phyloP scores from a whole-genome alignment of 768 basidiomycete species.

The Leccinellum rugosiceps region DNA sequence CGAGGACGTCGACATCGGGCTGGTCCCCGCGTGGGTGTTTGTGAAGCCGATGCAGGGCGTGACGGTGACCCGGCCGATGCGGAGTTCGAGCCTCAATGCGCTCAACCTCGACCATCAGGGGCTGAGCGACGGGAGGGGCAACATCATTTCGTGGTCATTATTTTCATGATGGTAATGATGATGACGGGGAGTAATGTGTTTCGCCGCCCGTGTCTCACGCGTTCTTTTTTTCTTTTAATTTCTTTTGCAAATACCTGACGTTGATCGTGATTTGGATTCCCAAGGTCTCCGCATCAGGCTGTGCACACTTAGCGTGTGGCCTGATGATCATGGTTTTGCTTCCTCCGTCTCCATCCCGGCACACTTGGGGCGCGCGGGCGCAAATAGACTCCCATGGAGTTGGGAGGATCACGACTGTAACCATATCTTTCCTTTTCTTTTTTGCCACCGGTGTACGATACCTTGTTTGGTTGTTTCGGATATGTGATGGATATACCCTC shows the following conservation, averaged over 20 bases:
- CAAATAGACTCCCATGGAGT: background rate
- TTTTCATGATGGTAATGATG: constrained; percentile 5
- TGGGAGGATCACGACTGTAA: background rate
- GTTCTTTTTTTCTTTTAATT: background rate
- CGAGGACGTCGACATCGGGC: constrained; percentile 60
- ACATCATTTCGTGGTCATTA: constrained; percentile 59
- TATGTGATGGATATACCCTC: background rate
- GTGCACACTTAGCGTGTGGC: background rate
- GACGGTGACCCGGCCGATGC: constrained; percentile 59
- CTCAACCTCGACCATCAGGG: constrained; percentile 43
- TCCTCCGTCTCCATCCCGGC: background rate
- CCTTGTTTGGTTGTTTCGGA: background rate
- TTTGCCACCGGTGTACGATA: background rate
- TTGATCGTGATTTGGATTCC: background rate
- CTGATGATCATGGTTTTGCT: background rate
- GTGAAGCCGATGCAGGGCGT: constrained; percentile 58
- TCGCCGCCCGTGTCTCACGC: background rate
- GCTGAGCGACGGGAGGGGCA: constrained; percentile 36
- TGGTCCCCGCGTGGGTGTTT: constrained; percentile 79
- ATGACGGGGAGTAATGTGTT: background rate
- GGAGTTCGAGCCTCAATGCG: constrained; percentile 48
- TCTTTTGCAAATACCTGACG: background rate
- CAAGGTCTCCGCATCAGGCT: background rate
- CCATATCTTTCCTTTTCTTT: background rate
- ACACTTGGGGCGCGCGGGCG: background rate